phyloP scores from a whole-genome alignment of 495 filamentous ascomycete species.

The Penicillium mononematosum region DNA sequence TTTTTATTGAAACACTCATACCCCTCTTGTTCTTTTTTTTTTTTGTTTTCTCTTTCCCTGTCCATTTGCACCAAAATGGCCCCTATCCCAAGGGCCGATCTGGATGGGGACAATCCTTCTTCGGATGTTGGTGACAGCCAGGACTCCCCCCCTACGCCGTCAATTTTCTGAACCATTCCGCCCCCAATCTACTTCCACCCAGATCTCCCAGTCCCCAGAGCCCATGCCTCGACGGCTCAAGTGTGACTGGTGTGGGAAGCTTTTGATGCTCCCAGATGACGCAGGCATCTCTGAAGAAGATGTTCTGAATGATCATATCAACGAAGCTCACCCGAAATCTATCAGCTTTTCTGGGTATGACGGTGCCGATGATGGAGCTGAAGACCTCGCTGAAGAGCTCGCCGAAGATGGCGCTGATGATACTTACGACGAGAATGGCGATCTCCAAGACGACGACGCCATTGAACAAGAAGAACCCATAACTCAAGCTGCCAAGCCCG shows the following conservation, averaged over 20 bases:
- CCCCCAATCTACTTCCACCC: conserved; percentile 37
- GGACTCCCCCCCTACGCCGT: conserved; percentile 45
- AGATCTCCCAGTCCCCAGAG: conserved; percentile 39
- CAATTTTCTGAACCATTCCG: conserved; percentile 47
- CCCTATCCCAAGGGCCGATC: conserved; percentile 37
- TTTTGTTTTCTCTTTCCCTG: not conserved
- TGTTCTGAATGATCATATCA: conserved; percentile 34
- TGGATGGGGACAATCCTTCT: conserved; percentile 42
- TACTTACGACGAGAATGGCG: conserved; percentile 22
- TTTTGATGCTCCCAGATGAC: conserved; percentile 30
- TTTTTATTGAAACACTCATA: conserved; percentile 4
- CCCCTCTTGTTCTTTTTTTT: conserved; percentile 1
- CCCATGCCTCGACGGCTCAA: conserved; percentile 27
- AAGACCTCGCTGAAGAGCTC: conserved; percentile 16
- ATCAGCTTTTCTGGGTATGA: conserved; percentile 28
- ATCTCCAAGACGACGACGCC: conserved; percentile 23
- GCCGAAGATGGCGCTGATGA: conserved; percentile 23
- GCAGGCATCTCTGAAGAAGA: conserved; percentile 29
- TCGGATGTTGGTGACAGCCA: conserved; percentile 42
- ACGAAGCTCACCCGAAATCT: conserved; percentile 35
- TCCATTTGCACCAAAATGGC: conserved; percentile 28
- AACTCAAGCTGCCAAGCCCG: conserved; percentile 6
- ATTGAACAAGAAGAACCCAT: conserved; percentile 20
- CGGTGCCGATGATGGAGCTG: conserved; percentile 25
- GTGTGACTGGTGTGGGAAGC: conserved; percentile 42